Percentiles rank a stretch among this genome's conserved stretches.
These are phyloP conservation scores for Yarrowia hollandica DNA, from an alignment of 805 yeast species.

Conservation along the genomic window DNA sequence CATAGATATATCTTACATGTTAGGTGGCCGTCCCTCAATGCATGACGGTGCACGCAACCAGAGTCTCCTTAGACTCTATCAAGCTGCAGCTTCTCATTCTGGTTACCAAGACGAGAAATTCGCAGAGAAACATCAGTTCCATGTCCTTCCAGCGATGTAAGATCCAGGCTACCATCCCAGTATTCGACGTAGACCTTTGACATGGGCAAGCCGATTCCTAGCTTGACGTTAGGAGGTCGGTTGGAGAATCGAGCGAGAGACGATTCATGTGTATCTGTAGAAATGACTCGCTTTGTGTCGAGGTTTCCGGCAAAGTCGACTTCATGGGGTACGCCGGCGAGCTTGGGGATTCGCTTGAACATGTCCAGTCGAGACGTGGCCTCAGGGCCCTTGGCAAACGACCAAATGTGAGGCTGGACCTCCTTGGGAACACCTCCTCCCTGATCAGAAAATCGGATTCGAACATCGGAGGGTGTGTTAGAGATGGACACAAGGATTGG, in stretches of 20 bases:
- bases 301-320: conserved; percentile 33
- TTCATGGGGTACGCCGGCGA: conserved; percentile 40
- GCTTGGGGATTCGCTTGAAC: conserved; percentile 39
- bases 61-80: conserved; percentile 58
- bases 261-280: conserved; percentile 39
- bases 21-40: conserved; percentile 11
- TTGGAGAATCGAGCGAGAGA: conserved; percentile 66
- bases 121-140: conserved; percentile 87
- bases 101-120: conserved; percentile 73
- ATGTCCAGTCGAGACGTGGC: conserved; percentile 37
- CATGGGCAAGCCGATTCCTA: conserved; percentile 91
- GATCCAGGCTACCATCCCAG: conserved; percentile 89
- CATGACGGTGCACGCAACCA: conserved; percentile 10
- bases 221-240: conserved; percentile 69
- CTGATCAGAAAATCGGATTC: conserved; percentile 79
- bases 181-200: conserved; percentile 91
- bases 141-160: conserved; percentile 83
- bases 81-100: conserved; percentile 61
- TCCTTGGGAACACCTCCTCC: conserved; percentile 82
- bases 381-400: conserved; percentile 59
- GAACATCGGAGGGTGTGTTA: conserved; percentile 62
- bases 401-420: conserved; percentile 70
- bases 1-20: conserved; percentile 13
- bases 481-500: conserved; percentile 78
- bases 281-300: conserved; percentile 6